Base-by-base conservation (phyloP, 805 yeast genomes). In the Metschnikowia proteae region DNA sequence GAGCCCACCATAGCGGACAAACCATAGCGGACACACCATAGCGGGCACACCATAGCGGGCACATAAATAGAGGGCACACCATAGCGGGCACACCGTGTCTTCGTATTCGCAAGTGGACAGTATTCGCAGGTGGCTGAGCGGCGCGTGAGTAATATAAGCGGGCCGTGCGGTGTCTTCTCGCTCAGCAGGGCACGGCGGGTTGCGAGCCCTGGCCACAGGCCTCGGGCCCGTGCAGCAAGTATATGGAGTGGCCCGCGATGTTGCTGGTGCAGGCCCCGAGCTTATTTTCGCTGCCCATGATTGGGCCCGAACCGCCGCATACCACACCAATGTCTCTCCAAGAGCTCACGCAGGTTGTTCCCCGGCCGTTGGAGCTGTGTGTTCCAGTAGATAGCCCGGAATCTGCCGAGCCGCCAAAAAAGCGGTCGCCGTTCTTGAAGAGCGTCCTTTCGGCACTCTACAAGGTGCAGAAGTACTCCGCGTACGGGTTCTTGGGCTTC, bases 401-500 rank as follows among this genome's bases (percentile, higher is more conserved):
- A 17, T 2, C 38, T 6, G 13, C 29, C 3, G 39, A 29, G 33
- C 34, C 46, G 3, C 38, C 49, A 29, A 46, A 43, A 47, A 44
- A 48, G 26, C 32, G 30, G 32, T 35, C 46, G 40, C 32, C 37
- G 6, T 32, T 51, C 9, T 30, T 53, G 10, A 49, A 37, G 31
- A 37, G 42, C 13, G 43, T 56, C 29, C 43, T 52, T 27, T 27
- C 39, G 32, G 46, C 47, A 7, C 58, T 62, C 10, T 50, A 47
- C 10, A 61, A 61, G 41, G 44, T 60, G 23, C 94, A 86, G 64
- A 79, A 79, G 59, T 82, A 79, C 62, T 78, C 87, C 10, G 81
- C 87, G 0, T 73, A 80, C 43, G 69, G 81, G 7, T 80, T 86
- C 60, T 60, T 76, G 0, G 65, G 75, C 1, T 86, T 86, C 60